Conservation (phyloP, 2,329 filamentous ascomycete species). For the Ceratocystis colombiana region DNA sequence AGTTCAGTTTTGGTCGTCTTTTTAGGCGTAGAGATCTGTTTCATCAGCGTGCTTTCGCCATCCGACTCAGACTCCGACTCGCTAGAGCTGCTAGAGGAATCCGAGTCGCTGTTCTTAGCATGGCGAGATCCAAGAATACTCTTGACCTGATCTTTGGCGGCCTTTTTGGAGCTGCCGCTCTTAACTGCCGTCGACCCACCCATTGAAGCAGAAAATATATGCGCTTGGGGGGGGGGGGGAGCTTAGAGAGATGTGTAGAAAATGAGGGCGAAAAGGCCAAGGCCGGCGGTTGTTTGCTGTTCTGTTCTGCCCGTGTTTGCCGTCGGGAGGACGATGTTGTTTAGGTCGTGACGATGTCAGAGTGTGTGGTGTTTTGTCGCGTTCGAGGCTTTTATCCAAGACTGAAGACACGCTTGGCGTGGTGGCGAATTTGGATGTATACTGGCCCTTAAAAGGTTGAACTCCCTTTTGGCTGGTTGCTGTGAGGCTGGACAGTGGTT, state of each 20-base stretch:
- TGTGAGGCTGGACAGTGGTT: conserved; percentile 4
- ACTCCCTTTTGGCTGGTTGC: neutral
- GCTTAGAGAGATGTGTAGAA: neutral
- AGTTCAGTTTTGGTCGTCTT: conserved; percentile 26
- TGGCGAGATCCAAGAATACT: conserved; percentile 27
- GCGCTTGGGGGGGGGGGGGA: neutral
- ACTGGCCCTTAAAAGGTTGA: neutral
- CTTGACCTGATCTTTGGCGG: conserved; percentile 27
- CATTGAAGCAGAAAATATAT: conserved; percentile 12
- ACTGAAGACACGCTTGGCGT: neutral
- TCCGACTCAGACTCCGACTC: conserved; percentile 30
- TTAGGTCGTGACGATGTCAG: neutral
- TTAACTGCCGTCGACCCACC: conserved; percentile 20
- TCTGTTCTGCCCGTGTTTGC: neutral
- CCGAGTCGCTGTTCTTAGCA: conserved; percentile 25
- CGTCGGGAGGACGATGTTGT: neutral
- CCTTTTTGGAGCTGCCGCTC: conserved; percentile 23
- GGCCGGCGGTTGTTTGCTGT: neutral
- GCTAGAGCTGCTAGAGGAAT: conserved; percentile 30
- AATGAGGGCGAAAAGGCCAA: neutral
- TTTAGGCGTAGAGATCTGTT: conserved; percentile 27
- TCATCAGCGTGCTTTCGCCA: conserved; percentile 25
- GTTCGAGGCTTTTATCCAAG: neutral
- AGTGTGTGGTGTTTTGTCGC: neutral
- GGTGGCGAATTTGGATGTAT: neutral